phyloP scores from a whole-genome alignment of 495 filamentous ascomycete species.

The Aspergillus ostianus region DNA sequence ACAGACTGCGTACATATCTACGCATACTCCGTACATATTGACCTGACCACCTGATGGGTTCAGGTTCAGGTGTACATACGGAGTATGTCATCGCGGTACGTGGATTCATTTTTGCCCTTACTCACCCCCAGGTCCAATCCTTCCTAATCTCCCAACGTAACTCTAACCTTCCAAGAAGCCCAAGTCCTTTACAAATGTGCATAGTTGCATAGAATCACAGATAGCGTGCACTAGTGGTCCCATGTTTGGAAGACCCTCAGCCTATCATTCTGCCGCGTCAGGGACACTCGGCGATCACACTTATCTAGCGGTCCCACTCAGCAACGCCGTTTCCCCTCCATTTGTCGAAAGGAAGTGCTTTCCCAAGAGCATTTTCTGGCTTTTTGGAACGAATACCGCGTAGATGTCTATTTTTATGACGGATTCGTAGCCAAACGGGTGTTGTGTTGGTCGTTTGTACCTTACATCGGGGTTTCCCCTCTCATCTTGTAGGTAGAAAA shows the following conservation, averaged over 20 bases:
- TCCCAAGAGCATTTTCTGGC: background rate
- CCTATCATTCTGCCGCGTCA: slow-evolving; percentile 6
- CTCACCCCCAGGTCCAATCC: background rate
- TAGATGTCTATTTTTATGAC: background rate
- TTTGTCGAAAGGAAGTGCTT: slow-evolving; percentile 5
- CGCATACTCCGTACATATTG: no score
- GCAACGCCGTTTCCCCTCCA: slow-evolving; percentile 1
- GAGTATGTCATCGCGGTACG: background rate
- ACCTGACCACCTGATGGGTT: background rate
- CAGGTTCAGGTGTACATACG: background rate
- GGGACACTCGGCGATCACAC: slow-evolving; percentile 4
- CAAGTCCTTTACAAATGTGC: slow-evolving; percentile 1
- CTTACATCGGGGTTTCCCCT: background rate
- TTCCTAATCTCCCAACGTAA: background rate
- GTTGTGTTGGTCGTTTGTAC: background rate
- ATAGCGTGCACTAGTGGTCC: slow-evolving; percentile 5
- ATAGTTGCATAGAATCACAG: slow-evolving; percentile 12
- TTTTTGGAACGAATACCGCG: slow-evolving; percentile 8
- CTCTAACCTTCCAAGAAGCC: background rate
- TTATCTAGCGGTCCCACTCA: background rate
- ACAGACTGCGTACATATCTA: no score
- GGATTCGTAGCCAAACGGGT: background rate
- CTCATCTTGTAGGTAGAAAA: no score
- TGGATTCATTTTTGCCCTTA: background rate
- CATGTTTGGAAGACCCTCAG: slow-evolving; percentile 4